Conservation (phyloP, 352 stramenopile genomes). For the Phytopythium oedochilum region DNA sequence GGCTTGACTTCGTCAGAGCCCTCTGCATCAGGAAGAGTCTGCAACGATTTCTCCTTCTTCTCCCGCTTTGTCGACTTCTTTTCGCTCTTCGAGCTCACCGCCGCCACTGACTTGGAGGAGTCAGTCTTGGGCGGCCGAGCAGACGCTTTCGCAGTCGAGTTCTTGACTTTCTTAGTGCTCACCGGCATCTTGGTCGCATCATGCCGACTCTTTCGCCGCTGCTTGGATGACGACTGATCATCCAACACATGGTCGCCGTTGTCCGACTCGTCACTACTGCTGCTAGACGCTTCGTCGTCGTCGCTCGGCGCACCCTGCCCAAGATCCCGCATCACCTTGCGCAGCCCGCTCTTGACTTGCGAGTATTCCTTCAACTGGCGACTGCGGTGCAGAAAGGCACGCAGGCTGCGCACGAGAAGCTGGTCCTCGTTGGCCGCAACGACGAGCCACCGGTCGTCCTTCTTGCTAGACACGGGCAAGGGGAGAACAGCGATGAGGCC, state of each 20-base stretch:
- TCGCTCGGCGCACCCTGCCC: slow-evolving; percentile 11
- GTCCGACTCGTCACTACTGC: slow-evolving; percentile 12
- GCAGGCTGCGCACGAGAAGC: slow-evolving; percentile 59
- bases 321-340: slow-evolving; percentile 38
- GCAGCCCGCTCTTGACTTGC: slow-evolving; percentile 39
- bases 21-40: not conserved
- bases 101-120: not conserved
- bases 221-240: slow-evolving; percentile 5
- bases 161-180: slow-evolving; percentile 14
- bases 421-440: slow-evolving; percentile 70
- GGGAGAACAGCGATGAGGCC: slow-evolving; percentile 61
- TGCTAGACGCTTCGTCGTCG: slow-evolving; percentile 4
- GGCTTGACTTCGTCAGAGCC: not conserved
- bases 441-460: slow-evolving; percentile 63
- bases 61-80: slow-evolving; percentile 9
- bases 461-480: slow-evolving; percentile 36
- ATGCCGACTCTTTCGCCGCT: not conserved
- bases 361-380: slow-evolving; percentile 39
- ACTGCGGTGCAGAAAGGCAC: slow-evolving; percentile 62
- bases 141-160: slow-evolving; percentile 10
- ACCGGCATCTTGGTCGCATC: slow-evolving; percentile 7
- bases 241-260: slow-evolving; percentile 4
- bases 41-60: slow-evolving; percentile 9
- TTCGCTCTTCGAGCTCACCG: slow-evolving; percentile 3
- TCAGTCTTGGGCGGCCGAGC: slow-evolving; percentile 4